A percentile compares a stretch with the other conserved stretches of the same genome.
Conservation (phyloP, 768 basidiomycete species). For the Mrakia gelida region DNA sequence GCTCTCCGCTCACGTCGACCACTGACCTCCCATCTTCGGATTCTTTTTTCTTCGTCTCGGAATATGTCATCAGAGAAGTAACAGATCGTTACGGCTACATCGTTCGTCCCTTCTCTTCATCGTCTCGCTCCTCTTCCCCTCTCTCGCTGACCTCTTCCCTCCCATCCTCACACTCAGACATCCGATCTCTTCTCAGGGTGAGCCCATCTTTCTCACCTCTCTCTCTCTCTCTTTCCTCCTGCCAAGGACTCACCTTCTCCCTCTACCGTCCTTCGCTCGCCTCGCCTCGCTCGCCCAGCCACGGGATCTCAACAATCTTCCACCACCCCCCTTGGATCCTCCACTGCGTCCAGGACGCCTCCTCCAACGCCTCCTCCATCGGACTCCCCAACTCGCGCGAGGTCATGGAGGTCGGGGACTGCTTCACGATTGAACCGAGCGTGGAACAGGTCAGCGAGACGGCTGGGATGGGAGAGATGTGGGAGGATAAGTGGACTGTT, state of each 20-base stretch:
- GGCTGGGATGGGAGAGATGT: constrained; percentile 61
- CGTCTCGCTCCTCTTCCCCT: too few species aligned
- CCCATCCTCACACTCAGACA: constrained; percentile 47
- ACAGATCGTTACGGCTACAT: constrained; percentile 10
- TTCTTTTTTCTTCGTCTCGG: not conserved
- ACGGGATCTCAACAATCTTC: constrained; percentile 78
- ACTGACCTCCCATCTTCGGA: not conserved
- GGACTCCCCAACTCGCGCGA: constrained; percentile 43
- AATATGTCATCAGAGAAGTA: not conserved
- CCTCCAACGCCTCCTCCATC: not conserved
- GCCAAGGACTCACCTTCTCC: not conserved
- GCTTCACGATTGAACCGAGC: constrained; percentile 87
- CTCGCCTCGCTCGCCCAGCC: constrained; percentile 40
- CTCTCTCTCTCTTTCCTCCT: not conserved
- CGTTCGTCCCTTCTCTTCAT: not conserved
- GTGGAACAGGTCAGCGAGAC: constrained; percentile 56
- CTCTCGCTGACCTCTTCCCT: not conserved
- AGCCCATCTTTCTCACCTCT: not conserved
- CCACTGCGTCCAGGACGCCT: constrained; percentile 51
- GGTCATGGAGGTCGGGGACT: constrained; percentile 75
- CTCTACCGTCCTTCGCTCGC: not conserved
- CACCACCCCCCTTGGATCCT: constrained; percentile 79
- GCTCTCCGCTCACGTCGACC: not conserved
- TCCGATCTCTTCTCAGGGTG: constrained; percentile 66
- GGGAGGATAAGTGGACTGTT: constrained; percentile 91